Evolutionary conservation across 192 early-diverging fungal species (phyloP), one percentile per base, ranked within the genome.

Genomic region (Mortierella claussenii): DNA sequence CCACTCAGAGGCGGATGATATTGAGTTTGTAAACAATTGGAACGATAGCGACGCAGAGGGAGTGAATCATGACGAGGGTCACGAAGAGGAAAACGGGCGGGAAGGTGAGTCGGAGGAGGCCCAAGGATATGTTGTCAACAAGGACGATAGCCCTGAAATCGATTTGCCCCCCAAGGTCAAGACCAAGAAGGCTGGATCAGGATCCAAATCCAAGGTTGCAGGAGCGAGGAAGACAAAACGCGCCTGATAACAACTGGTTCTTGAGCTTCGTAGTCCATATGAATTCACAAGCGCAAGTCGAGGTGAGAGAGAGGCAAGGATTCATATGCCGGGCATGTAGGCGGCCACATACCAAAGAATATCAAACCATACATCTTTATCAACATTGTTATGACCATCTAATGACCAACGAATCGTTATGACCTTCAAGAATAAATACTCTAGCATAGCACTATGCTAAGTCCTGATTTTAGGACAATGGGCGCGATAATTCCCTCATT

Each of bases 241-340:
- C 26, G 26, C 63, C 20, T 65, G 51, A 65, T 36, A 44, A 34
- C 24, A 24, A 11, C 26, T 12, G 10, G 11, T 28, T n/a, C n/a
- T n/a, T n/a, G n/a, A n/a, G n/a, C n/a, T n/a, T n/a, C n/a, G n/a
- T n/a, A n/a, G n/a, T n/a, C n/a, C n/a, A n/a, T n/a, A 68, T 42
- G 61, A 68, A 21, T 65, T 64, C 40, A 51, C 63, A 17, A 32
- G n/a, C 12, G 52, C 63, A 3, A 28, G 63, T 24, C 48, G 48
- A 26, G 55, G 47, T 4, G 71, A 75, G 34, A 58, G 63, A 23
- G 60, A 60, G 28, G 80, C 69, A 23, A 50, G 71, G 28, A 76
- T 73, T 43, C 37, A 67, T 9, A 27, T 64, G 12, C 86, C 79
- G 70, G 28, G 81, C 82, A 46, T 82, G 85, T 86, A 81, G 69